Evolutionary conservation across 495 filamentous ascomycete genomes (phyloP), one percentile per base, ranked within the genome.

Genomic region (Lasiosphaeria hispida): DNA sequence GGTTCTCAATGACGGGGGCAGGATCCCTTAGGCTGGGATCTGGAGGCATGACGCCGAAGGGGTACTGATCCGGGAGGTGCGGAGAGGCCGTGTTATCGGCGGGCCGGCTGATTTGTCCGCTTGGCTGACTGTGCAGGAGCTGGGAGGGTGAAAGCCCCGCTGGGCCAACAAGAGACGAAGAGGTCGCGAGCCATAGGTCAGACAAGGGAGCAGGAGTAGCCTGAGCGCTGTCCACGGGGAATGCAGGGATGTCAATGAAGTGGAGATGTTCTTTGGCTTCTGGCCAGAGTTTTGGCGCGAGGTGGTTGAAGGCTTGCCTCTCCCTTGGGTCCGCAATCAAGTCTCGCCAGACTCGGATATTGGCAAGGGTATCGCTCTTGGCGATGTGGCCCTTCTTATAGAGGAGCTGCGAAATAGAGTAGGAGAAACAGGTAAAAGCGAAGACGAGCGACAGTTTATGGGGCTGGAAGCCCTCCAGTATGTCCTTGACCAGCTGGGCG

Each of bases 211-310:
- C 18, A 33, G n/a, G n/a, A n/a, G n/a, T n/a, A n/a, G n/a, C n/a
- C n/a, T n/a, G n/a, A n/a, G 10, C 19, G 10, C 11, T 30, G 18
- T n/a, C 15, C 9, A 3, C 15, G 7, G 37, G 36, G 4, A 4
- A 17, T 7, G 39, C 36, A 17, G 52, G 39, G 1, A 63, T 39
- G n/a, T 51, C 49, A 35, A 63, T 52, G 47, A 57, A 59, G 19
- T 63, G 61, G 36, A 63, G 42, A 17, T 56, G 54, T 9, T 63
- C 52, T 39, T 60, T 63, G 17, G 62, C 58, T 48, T 64, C 62
- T 10, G 62, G 62, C 62, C 62, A 64, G 15, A 64, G 49, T 30
- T 53, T 14, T 13, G 40, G 45, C n/a, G 62, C 62, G 7, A 64
- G 50, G 35, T 30, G 44, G 36, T 60, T 59, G 37, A 64, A 64